Conservation (phyloP, 1,284 basidiomycete species). For the Cutaneotrichosporon sp. region DNA sequence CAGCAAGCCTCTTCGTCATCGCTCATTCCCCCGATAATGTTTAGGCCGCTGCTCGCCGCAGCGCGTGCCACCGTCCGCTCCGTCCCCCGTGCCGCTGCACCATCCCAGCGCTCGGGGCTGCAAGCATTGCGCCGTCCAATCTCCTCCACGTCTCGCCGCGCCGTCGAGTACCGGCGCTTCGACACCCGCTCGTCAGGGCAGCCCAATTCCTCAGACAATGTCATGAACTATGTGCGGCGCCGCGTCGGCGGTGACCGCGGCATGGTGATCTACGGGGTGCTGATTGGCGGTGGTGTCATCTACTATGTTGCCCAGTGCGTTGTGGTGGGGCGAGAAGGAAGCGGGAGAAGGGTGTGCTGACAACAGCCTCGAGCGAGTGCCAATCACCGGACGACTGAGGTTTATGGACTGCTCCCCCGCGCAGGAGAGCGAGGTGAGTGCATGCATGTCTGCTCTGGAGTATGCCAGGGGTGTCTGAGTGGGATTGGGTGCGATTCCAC, state of each 20-base stretch:
- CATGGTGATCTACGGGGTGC: conserved; percentile 43
- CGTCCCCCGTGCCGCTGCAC: not conserved
- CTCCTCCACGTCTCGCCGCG: not conserved
- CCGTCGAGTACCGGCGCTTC: conserved; percentile 41
- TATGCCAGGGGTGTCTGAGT: not conserved
- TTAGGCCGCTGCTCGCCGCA: not conserved
- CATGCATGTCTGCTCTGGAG: not conserved
- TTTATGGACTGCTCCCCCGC: conserved; percentile 73
- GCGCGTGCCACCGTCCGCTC: not conserved
- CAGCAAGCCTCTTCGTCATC: conserved; percentile 5
- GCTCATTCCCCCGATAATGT: not conserved
- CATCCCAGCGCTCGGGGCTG: not conserved
- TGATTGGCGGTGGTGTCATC: conserved; percentile 53
- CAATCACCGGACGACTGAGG: conserved; percentile 76
- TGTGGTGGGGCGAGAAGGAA: conserved; percentile 20
- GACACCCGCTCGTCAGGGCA: conserved; percentile 16
- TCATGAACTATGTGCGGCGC: conserved; percentile 37
- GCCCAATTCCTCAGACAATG: conserved; percentile 14
- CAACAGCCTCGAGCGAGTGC: conserved; percentile 70
- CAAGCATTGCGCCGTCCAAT: conserved; percentile 3
- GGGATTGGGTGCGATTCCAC: no score
- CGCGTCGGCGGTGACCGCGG: conserved; percentile 48
- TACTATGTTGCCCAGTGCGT: conserved; percentile 66
- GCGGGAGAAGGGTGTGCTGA: conserved; percentile 9
- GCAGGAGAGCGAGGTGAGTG: conserved; percentile 59